phyloP scores from a whole-genome alignment of 345 rosid species.

The Rubroshorea leprosula region DNA sequence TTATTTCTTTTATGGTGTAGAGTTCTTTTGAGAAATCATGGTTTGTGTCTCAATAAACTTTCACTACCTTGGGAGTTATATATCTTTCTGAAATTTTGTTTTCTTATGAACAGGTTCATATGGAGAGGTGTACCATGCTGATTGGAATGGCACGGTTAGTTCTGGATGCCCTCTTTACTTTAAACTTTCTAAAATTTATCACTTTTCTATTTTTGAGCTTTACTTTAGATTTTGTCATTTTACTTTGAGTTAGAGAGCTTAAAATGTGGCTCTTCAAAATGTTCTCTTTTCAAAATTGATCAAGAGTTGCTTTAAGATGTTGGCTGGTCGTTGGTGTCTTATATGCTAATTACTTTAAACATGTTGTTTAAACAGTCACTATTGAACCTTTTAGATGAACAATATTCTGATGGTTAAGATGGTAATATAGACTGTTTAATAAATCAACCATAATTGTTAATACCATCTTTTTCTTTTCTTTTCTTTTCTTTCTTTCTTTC shows the following conservation, averaged over 20 bases:
- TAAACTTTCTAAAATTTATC: constrained; percentile 8
- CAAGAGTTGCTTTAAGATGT: too few relatives aligned
- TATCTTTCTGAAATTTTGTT: constrained; percentile 10
- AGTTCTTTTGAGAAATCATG: constrained; percentile 6
- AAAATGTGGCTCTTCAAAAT: neutral
- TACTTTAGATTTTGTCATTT: neutral
- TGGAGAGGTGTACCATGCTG: constrained; percentile 98
- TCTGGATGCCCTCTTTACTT: constrained; percentile 14
- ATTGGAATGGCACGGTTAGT: constrained; percentile 97
- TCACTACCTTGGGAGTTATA: constrained; percentile 10
- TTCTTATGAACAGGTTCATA: constrained; percentile 67
- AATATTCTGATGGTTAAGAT: too few relatives aligned
- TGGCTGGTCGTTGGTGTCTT: neutral
- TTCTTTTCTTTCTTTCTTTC: too few relatives aligned
- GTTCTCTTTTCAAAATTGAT: neutral
- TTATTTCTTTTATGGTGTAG: neutral
- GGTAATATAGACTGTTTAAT: too few relatives aligned
- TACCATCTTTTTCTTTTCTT: too few relatives aligned
- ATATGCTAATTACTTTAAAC: too few relatives aligned
- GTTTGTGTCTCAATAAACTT: constrained; percentile 9
- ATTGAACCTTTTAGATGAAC: too few relatives aligned
- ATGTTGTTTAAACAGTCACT: too few relatives aligned
- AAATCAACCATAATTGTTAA: too few relatives aligned
- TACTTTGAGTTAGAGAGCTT: neutral
- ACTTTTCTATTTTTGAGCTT: constrained; percentile 3